phyloP scores from a whole-genome alignment of 306 rosid genomes.

The Pueraria montana region DNA sequence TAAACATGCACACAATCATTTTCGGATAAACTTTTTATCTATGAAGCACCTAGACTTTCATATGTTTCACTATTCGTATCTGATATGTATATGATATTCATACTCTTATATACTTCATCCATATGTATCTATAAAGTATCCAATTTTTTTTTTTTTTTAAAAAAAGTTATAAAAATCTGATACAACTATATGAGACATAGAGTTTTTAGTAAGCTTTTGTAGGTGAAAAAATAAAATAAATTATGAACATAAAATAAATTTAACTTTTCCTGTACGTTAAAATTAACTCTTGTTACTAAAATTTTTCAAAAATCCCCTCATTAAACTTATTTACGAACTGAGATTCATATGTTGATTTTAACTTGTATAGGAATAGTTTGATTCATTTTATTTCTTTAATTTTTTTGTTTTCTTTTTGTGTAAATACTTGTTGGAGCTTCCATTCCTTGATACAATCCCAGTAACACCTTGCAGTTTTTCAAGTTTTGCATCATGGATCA shows the following conservation, averaged over 20 bases:
- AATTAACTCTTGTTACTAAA: background rate
- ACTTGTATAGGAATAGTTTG: background rate
- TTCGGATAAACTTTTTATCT: background rate
- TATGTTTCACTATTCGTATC: no score
- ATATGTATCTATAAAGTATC: no score
- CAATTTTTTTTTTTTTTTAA: no score
- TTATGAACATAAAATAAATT: no score
- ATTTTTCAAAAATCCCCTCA: background rate
- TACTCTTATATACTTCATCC: no score
- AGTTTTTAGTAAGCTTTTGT: background rate
- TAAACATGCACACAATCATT: background rate
- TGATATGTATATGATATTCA: no score
- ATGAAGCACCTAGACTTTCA: background rate
- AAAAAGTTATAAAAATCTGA: background rate
- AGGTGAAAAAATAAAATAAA: background rate
- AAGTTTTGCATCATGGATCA: constrained; percentile 50
- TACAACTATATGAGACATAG: no score
- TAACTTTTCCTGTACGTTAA: no score
- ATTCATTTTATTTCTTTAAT: background rate
- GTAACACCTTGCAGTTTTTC: constrained; percentile 33
- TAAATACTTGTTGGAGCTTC: background rate
- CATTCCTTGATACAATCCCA: background rate
- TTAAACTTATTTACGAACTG: background rate
- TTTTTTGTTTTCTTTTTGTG: background rate
- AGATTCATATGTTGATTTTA: background rate